phyloP scores from a whole-genome alignment of 805 yeast genomes.

The Priceomyces fermenticarens region DNA sequence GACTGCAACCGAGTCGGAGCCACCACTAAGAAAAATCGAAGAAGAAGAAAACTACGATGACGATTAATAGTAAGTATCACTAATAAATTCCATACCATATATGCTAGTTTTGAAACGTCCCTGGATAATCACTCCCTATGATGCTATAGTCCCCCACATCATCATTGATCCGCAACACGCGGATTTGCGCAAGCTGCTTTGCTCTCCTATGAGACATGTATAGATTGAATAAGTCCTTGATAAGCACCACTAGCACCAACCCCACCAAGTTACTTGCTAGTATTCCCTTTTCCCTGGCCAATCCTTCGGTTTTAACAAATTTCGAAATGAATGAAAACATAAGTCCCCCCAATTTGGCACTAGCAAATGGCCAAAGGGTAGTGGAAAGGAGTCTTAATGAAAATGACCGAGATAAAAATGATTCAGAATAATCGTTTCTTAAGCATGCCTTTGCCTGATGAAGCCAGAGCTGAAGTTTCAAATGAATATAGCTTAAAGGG shows the following conservation, averaged over 20 bases:
- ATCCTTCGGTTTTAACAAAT: constrained; percentile 1
- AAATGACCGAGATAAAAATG: constrained; percentile 19
- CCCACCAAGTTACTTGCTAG: constrained; percentile 32
- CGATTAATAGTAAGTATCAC: constrained; percentile 13
- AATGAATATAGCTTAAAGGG: constrained; percentile 7
- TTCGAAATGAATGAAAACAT: constrained; percentile 13
- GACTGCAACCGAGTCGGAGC: constrained; percentile 28
- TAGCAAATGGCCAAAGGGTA: constrained; percentile 37
- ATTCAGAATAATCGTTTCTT: constrained; percentile 29
- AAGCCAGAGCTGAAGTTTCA: constrained; percentile 13
- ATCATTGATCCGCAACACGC: constrained; percentile 13
- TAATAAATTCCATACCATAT: background rate
- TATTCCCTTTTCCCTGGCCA: constrained; percentile 14
- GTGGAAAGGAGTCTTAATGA: constrained; percentile 30
- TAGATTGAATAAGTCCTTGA: constrained; percentile 31
- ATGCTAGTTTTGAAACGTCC: background rate
- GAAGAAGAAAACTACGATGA: constrained; percentile 48
- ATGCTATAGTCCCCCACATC: background rate
- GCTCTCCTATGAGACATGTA: constrained; percentile 27
- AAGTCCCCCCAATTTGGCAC: constrained; percentile 30
- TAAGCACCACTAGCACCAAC: constrained; percentile 29
- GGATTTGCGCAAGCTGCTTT: constrained; percentile 25
- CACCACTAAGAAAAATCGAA: constrained; percentile 44
- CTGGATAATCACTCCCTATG: background rate
- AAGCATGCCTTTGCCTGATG: constrained; percentile 31